Evolutionary conservation across 192 early-diverging fungal species (phyloP), one percentile per base, ranked within the genome.

Genomic region (Martensiomyces pterosporus): DNA sequence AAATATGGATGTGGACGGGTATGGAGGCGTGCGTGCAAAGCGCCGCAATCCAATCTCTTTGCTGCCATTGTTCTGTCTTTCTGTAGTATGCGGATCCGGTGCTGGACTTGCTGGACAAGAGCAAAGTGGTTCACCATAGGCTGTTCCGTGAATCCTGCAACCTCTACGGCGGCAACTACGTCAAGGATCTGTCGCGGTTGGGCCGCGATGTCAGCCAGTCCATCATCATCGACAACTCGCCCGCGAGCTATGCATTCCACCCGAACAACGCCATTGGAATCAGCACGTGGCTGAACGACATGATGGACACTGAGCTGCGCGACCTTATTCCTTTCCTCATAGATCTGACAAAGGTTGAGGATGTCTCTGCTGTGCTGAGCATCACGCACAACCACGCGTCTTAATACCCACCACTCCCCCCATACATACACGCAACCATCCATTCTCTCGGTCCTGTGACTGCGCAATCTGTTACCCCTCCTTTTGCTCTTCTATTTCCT

Each of bases 1-100:
- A 12, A 38, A 16, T 16, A 38, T 38, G 36, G n/a, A 38, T n/a
- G n/a, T n/a, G n/a, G n/a, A n/a, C n/a, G n/a, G n/a, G n/a, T n/a
- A n/a, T n/a, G n/a, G n/a, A n/a, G n/a, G n/a, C n/a, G n/a, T n/a
- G n/a, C n/a, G n/a, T n/a, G n/a, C n/a, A n/a, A n/a, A n/a, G n/a
- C n/a, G n/a, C n/a, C n/a, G n/a, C n/a, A n/a, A n/a, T n/a, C n/a
- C n/a, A n/a, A n/a, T n/a, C n/a, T n/a, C n/a, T n/a, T 27, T 39
- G 24, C 18, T 3, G 10, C 10, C 2, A 32, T 53, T 19, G 26
- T 13, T 25, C 36, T 12, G 24, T 40, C 10, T 57, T 32, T 47
- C 22, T 75, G 63, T 75, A 96, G 90, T 99, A 99, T 59, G 96
- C 96, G 17, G 94, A 99, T 67, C 93, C 94, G n/a, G 93, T 97